A percentile compares a stretch with the other conserved stretches of the same genome.
These are phyloP conservation scores for Thermochaetoides thermophila DNA, from an alignment of 495 filamentous ascomycete genomes.

Conservation along the genomic window DNA sequence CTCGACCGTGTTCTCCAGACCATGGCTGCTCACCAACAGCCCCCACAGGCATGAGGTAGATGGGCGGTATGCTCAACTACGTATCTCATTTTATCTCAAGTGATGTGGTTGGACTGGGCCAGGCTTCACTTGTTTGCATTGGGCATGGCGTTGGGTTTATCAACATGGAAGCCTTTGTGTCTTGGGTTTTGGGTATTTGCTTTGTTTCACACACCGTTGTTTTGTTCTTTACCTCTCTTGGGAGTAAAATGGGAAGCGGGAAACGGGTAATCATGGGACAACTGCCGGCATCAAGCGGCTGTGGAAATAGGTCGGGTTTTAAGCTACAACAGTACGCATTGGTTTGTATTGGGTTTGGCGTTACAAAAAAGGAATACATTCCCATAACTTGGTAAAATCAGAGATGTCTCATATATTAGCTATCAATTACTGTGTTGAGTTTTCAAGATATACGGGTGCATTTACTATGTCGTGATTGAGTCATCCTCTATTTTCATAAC, in stretches of 20 bases:
- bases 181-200: background rate
- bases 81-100: too few relatives aligned
- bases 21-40: conserved; percentile 16
- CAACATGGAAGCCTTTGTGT: background rate
- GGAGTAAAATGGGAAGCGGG: background rate
- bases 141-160: conserved; percentile 5
- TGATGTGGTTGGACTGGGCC: too few relatives aligned
- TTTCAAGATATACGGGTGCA: too few relatives aligned
- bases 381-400: background rate
- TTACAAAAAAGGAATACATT: background rate
- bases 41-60: conserved; percentile 6
- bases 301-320: background rate
- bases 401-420: too few relatives aligned
- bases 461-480: too few relatives aligned
- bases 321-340: background rate
- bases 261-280: background rate
- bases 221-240: too few relatives aligned
- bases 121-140: conserved; percentile 3
- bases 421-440: too few relatives aligned
- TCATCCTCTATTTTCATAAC: too few relatives aligned
- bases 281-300: background rate
- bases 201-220: background rate
- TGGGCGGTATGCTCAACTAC: too few relatives aligned
- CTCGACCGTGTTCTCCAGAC: conserved; percentile 34
- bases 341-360: background rate